Evolutionary conservation across 2,329 filamentous ascomycete genomes (phyloP).

Genomic region (Xylaria sp.): DNA sequence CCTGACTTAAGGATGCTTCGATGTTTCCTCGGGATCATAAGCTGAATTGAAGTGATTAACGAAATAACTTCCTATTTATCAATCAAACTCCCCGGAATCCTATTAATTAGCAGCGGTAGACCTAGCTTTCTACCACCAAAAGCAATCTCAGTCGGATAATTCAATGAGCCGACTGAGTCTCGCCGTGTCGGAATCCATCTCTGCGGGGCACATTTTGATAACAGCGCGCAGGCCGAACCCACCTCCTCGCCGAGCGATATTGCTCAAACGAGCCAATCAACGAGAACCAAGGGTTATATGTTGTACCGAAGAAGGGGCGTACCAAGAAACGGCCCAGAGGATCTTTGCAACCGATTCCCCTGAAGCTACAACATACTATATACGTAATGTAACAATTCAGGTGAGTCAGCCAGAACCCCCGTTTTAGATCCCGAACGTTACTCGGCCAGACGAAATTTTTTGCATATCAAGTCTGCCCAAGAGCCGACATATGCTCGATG

Average conservation of each 20-base stretch:
- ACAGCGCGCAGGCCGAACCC: neutral
- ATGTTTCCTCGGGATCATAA: neutral
- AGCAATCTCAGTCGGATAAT: neutral
- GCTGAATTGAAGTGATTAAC: neutral
- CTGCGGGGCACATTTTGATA: slow-evolving; percentile 5
- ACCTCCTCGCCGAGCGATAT: neutral
- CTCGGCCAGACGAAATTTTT: neutral
- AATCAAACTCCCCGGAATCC: neutral
- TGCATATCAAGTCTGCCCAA: neutral
- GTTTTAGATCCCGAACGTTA: neutral
- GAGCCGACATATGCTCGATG: neutral
- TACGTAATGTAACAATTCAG: slow-evolving; percentile 19
- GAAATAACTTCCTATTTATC: neutral
- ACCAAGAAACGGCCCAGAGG: neutral
- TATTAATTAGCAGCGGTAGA: neutral
- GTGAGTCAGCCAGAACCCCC: slow-evolving; percentile 4
- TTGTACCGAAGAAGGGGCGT: slow-evolving; percentile 17
- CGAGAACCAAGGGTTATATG: neutral
- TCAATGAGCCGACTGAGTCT: neutral
- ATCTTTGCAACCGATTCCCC: slow-evolving; percentile 3
- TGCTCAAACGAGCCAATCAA: slow-evolving; percentile 16
- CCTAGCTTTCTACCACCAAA: neutral
- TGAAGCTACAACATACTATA: neutral
- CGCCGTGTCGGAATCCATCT: neutral
- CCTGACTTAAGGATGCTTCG: no score